Evolutionary conservation across 352 stramenopile genomes (phyloP), one percentile per base, ranked within the genome.

Genomic region (Poterioochromonas sp.): DNA sequence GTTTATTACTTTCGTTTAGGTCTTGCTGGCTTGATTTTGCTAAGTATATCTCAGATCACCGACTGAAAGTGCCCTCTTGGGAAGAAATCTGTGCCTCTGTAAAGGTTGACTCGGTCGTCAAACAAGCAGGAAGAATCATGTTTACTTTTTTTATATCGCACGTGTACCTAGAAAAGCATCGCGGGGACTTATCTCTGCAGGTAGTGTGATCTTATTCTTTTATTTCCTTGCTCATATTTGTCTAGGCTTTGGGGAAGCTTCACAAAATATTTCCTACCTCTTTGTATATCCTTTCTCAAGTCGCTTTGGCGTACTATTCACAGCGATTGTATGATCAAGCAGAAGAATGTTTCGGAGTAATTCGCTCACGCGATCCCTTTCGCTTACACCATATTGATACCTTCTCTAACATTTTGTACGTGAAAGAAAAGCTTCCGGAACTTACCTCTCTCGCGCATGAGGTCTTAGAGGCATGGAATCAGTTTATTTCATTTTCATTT

Each of bases 381-480:
- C 65, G 80, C 3, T 43, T 84, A 15, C 51, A 68, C 26, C 43
- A 68, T 37, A 39, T 78, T 18, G 73, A 68, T 15, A 85, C 89
- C 0, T 92, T 89, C 76, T 89, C 83, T 26, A 91, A 93, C 77
- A 88, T 92, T 54, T 79, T 92, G 0, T 93, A 92, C 77, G 89
- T 94, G 0, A 89, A 91, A 80, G 88, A 93, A 81, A 84, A 88
- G 80, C 83, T 86, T 53, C 84, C 89, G 1, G 83, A 86, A 60
- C 80, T 93, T 8, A 82, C 76, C 22, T 76, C 79, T 41, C 78
- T 87, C 22, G 84, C 84, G 0, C 84, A 87, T 73, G 71, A 69
- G 1, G 79, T 83, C 0, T 74, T 81, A 29, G 76, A 83, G 40
- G 83, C 89, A 91, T 82, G 41, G 83, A 71, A 68, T 81, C 79